Percentiles rank a stretch among this genome's conserved stretches.
phyloP scores from a whole-genome alignment of 192 early-diverging fungal species.

The Coemansia sp. region DNA sequence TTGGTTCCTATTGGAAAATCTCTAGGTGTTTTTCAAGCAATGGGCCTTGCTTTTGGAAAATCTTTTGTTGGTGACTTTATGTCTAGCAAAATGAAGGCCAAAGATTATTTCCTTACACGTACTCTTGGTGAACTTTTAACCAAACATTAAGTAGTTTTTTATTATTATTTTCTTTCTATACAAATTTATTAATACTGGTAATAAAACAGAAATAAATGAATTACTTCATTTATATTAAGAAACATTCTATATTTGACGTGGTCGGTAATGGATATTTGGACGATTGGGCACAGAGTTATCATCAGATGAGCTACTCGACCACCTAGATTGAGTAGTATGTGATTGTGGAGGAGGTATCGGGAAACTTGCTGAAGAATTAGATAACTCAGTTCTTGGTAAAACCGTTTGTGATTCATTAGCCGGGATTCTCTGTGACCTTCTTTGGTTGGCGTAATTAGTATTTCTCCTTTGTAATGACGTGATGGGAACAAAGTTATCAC shows the following conservation, averaged over 20 bases:
- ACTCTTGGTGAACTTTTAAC: no score
- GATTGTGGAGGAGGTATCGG: no score
- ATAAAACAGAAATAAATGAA: not conserved
- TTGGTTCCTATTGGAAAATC: conserved; percentile 37
- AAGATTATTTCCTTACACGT: conserved; percentile 45
- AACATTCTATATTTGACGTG: not conserved
- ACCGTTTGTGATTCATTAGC: conserved; percentile 14
- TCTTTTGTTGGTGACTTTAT: conserved; percentile 30
- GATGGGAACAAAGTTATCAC: conserved; percentile 5
- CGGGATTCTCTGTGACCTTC: no score
- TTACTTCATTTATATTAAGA: not conserved
- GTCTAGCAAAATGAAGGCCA: conserved; percentile 23
- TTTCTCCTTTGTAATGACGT: no score
- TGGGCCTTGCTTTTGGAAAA: conserved; percentile 35
- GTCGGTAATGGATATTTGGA: no score
- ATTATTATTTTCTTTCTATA: not conserved
- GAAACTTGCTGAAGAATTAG: conserved; percentile 3
- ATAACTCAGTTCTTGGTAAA: not conserved
- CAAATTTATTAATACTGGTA: not conserved
- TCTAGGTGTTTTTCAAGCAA: conserved; percentile 34
- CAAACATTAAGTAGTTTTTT: not conserved
- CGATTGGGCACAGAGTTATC: no score
- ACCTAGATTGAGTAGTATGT: no score
- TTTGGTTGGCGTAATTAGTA: no score
- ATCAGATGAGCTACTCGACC: no score